These are phyloP conservation scores for Yarrowia keelungensis DNA, from an alignment of 805 yeast species.

Conservation along the genomic window DNA sequence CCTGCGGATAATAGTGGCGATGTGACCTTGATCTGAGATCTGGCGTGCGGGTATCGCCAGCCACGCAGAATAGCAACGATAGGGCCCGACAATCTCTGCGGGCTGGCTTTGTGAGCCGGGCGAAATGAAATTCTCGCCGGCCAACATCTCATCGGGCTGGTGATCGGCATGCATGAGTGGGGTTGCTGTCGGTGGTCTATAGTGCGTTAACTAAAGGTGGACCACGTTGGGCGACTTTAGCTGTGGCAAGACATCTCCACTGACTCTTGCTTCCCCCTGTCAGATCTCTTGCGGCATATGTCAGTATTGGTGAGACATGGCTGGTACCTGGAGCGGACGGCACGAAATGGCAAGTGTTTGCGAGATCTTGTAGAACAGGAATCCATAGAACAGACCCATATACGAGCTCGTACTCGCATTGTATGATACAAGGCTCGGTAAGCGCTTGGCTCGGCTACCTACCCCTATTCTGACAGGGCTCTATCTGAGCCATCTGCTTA, in stretches of 20 bases:
- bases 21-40: conserved; percentile 8
- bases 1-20: conserved; percentile 4
- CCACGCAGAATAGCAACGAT: conserved; percentile 10
- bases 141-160: conserved; percentile 11
- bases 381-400: no score
- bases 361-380: no score
- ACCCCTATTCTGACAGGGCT: conserved; percentile 29
- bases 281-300: no score
- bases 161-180: conserved; percentile 24
- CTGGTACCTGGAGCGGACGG: no score
- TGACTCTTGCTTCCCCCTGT: no score
- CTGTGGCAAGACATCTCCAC: no score
- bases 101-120: conserved; percentile 6
- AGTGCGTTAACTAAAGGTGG: no score
- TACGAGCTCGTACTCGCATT: no score
- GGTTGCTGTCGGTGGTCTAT: not conserved
- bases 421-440: no score
- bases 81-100: conserved; percentile 5
- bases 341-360: no score
- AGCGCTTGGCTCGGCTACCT: not conserved
- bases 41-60: conserved; percentile 18
- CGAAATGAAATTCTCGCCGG: not conserved
- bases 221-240: no score
- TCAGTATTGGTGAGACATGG: no score
- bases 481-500: conserved; percentile 5